Evolutionary conservation across 2,329 filamentous ascomycete genomes (phyloP), one percentile per base, ranked within the genome.

Genomic region (Paecilomyces formosus): DNA sequence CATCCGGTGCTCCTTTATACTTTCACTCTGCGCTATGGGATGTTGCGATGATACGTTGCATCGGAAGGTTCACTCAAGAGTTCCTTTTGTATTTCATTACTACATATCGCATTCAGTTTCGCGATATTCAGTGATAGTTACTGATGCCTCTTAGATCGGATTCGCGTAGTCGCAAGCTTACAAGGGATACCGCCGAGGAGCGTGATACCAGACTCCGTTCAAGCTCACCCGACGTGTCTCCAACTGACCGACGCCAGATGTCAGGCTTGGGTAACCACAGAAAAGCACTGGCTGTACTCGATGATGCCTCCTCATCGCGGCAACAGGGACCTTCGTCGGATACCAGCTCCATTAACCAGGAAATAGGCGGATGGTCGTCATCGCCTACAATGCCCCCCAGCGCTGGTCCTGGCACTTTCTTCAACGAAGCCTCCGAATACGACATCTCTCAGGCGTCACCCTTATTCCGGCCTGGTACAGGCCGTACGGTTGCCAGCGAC

Each of bases 391-490:
- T 63, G 61, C 64, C 58, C n/a, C 66, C 63, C n/a, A 64, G 55
- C 33, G 71, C 69, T 57, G 64, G 58, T 30, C 68, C 61, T 52
- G 70, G 71, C 31, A 74, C 70, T 1, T 76, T 76, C 56, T 70
- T 74, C 55, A 69, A 75, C 54, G 72, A 76, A 28, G 64, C 62
- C 51, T 74, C 74, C 9, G 73, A 75, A 55, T 67, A 70, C n/a
- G 72, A 75, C 64, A 69, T 70, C 12, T 70, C 69, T 9, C 90
- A 90, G 66, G 76, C 90, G 56, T 92, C 90, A 31, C 87, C 89
- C 0, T 82, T 84, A 57, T 86, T 88, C 67, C 83, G 87, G 45
- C 81, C 85, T 2, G 79, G 81, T 39, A 81, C 79, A 61, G 79
- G 80, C 55, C 79, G 77, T 31, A 78, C 78, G 15, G 76, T 75